These are phyloP conservation scores for Penicillium tannophilum DNA, from an alignment of 495 filamentous ascomycete species.

Conservation along the genomic window DNA sequence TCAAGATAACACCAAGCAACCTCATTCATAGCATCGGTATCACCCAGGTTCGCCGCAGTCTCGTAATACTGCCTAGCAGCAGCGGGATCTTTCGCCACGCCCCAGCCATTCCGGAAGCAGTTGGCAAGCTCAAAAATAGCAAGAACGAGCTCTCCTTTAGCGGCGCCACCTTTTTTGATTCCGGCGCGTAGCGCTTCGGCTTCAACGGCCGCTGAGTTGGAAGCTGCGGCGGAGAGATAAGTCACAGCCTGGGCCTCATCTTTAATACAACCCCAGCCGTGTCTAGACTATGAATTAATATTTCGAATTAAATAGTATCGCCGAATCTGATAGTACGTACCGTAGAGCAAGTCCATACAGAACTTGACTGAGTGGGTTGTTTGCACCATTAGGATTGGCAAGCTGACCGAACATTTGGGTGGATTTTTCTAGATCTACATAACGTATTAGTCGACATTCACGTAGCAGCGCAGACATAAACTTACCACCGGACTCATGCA, in stretches of 20 bases:
- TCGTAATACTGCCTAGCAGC: constrained; percentile 96
- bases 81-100: constrained; percentile 81
- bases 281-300: constrained; percentile 50
- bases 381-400: constrained; percentile 80
- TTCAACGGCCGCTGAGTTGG: constrained; percentile 86
- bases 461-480: constrained; percentile 7
- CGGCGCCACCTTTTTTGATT: constrained; percentile 88
- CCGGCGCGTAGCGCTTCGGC: constrained; percentile 79
- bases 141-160: constrained; percentile 96
- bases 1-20: constrained; percentile 94
- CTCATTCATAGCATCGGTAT: constrained; percentile 98
- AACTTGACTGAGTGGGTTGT: constrained; percentile 94
- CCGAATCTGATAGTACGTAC: constrained; percentile 41
- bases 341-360: constrained; percentile 92
- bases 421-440: constrained; percentile 63
- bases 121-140: constrained; percentile 94
- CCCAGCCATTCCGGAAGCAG: constrained; percentile 96
- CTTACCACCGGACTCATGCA: constrained; percentile 82
- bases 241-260: constrained; percentile 72
- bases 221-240: constrained; percentile 87
- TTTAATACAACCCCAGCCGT: constrained; percentile 87
- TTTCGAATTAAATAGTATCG: neutral
- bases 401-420: constrained; percentile 86
- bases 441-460: neutral
- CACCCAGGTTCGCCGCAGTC: constrained; percentile 92